Evolutionary conservation across 805 yeast genomes (phyloP).

Genomic region (Scheffersomyces spartinae): DNA sequence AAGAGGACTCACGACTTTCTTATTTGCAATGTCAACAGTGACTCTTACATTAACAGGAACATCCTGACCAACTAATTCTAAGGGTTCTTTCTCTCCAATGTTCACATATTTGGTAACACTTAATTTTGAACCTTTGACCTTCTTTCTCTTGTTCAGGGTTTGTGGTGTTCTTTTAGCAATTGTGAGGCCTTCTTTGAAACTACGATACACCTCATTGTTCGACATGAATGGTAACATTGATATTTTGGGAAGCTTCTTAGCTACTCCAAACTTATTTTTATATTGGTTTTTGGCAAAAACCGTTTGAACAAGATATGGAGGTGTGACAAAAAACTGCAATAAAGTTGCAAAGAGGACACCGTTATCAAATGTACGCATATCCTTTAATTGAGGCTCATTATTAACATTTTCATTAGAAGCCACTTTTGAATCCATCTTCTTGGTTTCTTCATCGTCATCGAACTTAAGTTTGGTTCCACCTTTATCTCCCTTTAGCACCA

Average conservation of each 20-base stretch:
- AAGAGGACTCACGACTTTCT: slow-evolving; percentile 55
- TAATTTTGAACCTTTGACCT: slow-evolving; percentile 38
- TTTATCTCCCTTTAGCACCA: slow-evolving; percentile 10
- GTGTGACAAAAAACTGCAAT: slow-evolving; percentile 74
- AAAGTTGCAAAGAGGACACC: slow-evolving; percentile 53
- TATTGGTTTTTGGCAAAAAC: slow-evolving; percentile 39
- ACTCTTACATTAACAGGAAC: slow-evolving; percentile 75
- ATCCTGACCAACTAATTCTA: slow-evolving; percentile 47
- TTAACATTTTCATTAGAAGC: slow-evolving; percentile 7
- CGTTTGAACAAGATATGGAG: slow-evolving; percentile 62
- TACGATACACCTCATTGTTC: slow-evolving; percentile 22
- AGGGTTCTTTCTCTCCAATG: slow-evolving; percentile 49
- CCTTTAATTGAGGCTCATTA: slow-evolving; percentile 6
- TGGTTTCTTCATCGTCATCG: slow-evolving; percentile 13
- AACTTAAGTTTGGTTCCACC: slow-evolving; percentile 16
- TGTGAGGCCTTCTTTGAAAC: slow-evolving; percentile 55
- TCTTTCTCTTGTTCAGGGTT: slow-evolving; percentile 22
- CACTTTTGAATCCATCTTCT: slow-evolving; percentile 5
- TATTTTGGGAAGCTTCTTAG: slow-evolving; percentile 59
- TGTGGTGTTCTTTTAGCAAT: slow-evolving; percentile 30
- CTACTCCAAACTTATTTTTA: slow-evolving; percentile 42
- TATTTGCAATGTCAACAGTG: slow-evolving; percentile 56
- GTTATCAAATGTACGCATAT: slow-evolving; percentile 21
- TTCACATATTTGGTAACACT: slow-evolving; percentile 63
- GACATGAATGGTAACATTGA: slow-evolving; percentile 68